These are phyloP conservation scores for Penicillium fuscoglaucum DNA, from an alignment of 2,329 filamentous ascomycete species.

Conservation along the genomic window DNA sequence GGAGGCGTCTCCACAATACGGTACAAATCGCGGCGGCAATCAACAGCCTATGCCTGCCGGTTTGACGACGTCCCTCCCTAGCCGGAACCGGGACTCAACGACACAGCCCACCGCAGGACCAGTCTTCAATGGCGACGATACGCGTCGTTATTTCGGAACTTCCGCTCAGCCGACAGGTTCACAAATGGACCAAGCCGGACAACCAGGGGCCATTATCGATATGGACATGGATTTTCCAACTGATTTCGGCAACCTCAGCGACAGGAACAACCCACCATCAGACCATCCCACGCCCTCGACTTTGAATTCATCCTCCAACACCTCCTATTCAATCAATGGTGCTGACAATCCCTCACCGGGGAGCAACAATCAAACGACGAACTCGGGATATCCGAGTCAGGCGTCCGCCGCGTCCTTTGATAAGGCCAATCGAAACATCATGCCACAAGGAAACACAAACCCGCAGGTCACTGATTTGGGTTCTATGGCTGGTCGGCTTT, in stretches of 20 bases:
- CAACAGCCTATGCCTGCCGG: conserved; percentile 7
- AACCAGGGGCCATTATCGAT: conserved; percentile 11
- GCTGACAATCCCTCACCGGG: conserved; percentile 30
- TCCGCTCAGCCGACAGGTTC: conserved; percentile 5
- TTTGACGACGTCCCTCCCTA: conserved; percentile 28
- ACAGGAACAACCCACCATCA: conserved; percentile 32
- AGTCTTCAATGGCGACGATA: conserved; percentile 2
- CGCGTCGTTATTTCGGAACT: conserved; percentile 13
- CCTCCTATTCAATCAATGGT: conserved; percentile 35
- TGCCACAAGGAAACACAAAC: conserved; percentile 17
- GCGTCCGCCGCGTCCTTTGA: conserved; percentile 17
- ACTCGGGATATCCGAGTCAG: conserved; percentile 10
- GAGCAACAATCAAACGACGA: conserved; percentile 25
- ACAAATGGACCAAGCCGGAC: conserved; percentile 1
- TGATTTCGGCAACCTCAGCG: conserved; percentile 31
- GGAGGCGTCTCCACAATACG: conserved; percentile 2
- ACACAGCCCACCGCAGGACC: background rate
- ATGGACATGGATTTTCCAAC: conserved; percentile 38
- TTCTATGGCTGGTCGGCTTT: conserved; percentile 19
- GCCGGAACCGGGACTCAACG: conserved; percentile 22
- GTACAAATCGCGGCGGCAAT: conserved; percentile 2
- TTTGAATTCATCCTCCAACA: conserved; percentile 40
- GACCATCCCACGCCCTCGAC: conserved; percentile 41
- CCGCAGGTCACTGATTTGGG: conserved; percentile 18
- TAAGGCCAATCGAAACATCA: conserved; percentile 16